These are phyloP conservation scores for Camellia lanceoleosa DNA, from an alignment of 148 eudicot species.

Conservation along the genomic window DNA sequence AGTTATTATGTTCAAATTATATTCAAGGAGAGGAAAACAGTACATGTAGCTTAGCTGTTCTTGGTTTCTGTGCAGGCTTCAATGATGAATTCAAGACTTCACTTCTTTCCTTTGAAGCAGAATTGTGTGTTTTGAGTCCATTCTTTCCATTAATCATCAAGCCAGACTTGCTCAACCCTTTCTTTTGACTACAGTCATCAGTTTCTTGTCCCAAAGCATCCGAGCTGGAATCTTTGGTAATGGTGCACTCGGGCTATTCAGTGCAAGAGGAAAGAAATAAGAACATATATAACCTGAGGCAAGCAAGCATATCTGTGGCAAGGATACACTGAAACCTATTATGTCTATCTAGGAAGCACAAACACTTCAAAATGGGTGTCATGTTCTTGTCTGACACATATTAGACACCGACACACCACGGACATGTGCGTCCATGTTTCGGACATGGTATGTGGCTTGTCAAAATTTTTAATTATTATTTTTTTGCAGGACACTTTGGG, in stretches of 20 bases:
- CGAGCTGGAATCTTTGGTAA: constrained; percentile 32
- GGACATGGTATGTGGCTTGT: too few relatives aligned
- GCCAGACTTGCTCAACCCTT: constrained; percentile 11
- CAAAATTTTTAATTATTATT: too few relatives aligned
- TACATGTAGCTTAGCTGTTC: not conserved
- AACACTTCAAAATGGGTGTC: too few relatives aligned
- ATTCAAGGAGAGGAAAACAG: not conserved
- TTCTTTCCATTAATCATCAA: constrained; percentile 16
- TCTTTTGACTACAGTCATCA: constrained; percentile 19
- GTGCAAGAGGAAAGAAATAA: not conserved
- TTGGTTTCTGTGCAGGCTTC: constrained; percentile 15
- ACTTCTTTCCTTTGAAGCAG: constrained; percentile 15
- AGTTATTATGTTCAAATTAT: not conserved
- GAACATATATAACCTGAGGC: constrained; percentile 3
- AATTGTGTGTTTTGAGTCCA: constrained; percentile 13
- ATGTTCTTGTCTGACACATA: too few relatives aligned
- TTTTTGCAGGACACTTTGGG: too few relatives aligned
- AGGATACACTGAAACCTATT: not conserved
- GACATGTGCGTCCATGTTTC: too few relatives aligned
- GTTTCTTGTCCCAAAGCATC: constrained; percentile 22
- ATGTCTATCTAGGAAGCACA: not conserved
- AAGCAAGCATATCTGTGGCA: not conserved
- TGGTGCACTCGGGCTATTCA: constrained; percentile 4
- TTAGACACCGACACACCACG: too few relatives aligned
- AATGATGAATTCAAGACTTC: constrained; percentile 9